Percentiles rank a stretch among this genome's conserved stretches.
Evolutionary conservation across 495 filamentous ascomycete genomes (phyloP).

Genomic region (Daldinia caldariorum): DNA sequence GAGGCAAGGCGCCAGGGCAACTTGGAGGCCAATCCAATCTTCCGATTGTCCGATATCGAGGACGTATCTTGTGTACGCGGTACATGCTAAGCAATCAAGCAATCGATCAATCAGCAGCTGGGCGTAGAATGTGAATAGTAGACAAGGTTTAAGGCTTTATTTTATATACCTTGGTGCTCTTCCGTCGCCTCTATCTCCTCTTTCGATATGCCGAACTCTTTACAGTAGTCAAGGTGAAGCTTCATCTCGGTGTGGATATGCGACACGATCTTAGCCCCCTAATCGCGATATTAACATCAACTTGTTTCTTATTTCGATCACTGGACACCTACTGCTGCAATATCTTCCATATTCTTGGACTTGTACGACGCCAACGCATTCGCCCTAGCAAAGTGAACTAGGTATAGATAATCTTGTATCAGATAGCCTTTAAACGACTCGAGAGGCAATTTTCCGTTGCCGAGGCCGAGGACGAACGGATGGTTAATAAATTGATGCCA

Average conservation of each 20-base stretch:
- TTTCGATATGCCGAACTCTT: constrained; percentile 78
- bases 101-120: constrained; percentile 39
- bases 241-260: constrained; percentile 82
- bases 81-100: constrained; percentile 64
- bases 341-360: constrained; percentile 74
- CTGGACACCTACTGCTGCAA: constrained; percentile 64
- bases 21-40: constrained; percentile 84
- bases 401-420: constrained; percentile 88
- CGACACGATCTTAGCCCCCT: constrained; percentile 76
- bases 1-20: constrained; percentile 84
- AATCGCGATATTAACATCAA: constrained; percentile 10
- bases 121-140: not conserved
- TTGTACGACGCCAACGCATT: constrained; percentile 88
- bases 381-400: constrained; percentile 88
- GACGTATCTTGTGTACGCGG: constrained; percentile 81
- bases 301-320: not conserved
- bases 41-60: constrained; percentile 88
- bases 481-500: constrained; percentile 83
- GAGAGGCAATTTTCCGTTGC: constrained; percentile 73
- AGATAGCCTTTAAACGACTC: constrained; percentile 86
- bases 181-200: constrained; percentile 75
- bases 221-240: constrained; percentile 82
- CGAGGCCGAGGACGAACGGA: constrained; percentile 80
- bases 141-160: not conserved
- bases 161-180: constrained; percentile 72